Evolutionary conservation across 2,329 filamentous ascomycete genomes (phyloP).

Genomic region (Xylaria sp.): DNA sequence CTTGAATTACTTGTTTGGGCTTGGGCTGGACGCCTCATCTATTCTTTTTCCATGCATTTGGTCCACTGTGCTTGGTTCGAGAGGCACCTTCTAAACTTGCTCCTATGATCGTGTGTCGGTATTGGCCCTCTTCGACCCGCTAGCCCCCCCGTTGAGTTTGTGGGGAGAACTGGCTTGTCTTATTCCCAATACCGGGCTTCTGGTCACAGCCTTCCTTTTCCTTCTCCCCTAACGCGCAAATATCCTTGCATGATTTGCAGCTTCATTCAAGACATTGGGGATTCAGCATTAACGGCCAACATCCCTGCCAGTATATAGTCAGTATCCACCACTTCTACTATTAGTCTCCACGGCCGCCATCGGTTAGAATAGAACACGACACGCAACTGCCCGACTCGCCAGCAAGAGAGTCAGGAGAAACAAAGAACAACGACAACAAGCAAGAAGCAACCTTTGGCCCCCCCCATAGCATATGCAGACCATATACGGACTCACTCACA

Average conservation of each 20-base stretch:
- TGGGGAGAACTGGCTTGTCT: slow-evolving; percentile 38
- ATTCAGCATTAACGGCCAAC: slow-evolving; percentile 46
- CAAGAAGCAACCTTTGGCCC: slow-evolving; percentile 27
- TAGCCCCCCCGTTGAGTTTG: slow-evolving; percentile 40
- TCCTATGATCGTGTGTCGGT: slow-evolving; percentile 28
- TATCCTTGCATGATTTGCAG: slow-evolving; percentile 50
- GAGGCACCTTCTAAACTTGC: slow-evolving; percentile 23
- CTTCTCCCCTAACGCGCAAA: slow-evolving; percentile 36
- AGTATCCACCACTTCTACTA: slow-evolving; percentile 39
- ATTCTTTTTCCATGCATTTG: slow-evolving; percentile 39
- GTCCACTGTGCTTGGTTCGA: slow-evolving; percentile 33
- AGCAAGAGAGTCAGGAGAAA: slow-evolving; percentile 27
- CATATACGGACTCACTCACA: slow-evolving; percentile 17
- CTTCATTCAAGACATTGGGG: slow-evolving; percentile 45
- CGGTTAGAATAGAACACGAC: slow-evolving; percentile 41
- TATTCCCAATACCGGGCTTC: slow-evolving; percentile 31
- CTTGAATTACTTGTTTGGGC: slow-evolving; percentile 44
- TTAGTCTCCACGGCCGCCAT: slow-evolving; percentile 27
- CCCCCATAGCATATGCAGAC: slow-evolving; percentile 28
- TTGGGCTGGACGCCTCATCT: slow-evolving; percentile 35
- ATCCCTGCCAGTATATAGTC: slow-evolving; percentile 45
- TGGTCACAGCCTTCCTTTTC: slow-evolving; percentile 35
- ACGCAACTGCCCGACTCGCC: slow-evolving; percentile 44
- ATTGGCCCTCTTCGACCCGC: slow-evolving; percentile 38
- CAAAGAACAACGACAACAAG: slow-evolving; percentile 21